Evolutionary conservation across 768 basidiomycete genomes (phyloP).

Genomic region (Psilocybe subaeruginosa): DNA sequence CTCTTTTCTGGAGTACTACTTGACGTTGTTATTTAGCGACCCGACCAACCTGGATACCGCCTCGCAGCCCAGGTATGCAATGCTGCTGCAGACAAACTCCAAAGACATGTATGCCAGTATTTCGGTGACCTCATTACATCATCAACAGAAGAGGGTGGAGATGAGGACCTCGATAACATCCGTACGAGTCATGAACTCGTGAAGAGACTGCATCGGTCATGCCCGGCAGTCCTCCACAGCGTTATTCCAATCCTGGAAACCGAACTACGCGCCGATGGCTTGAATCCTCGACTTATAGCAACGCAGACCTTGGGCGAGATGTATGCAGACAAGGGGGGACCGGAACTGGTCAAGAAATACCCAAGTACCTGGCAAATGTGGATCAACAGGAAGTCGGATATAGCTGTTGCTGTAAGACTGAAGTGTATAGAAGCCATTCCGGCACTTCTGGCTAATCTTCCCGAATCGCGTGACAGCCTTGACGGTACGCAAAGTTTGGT

Average conservation of each 20-base stretch:
- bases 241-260: slow-evolving; percentile 94
- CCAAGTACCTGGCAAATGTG: slow-evolving; percentile 86
- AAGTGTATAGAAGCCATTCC: slow-evolving; percentile 76
- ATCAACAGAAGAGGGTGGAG: slow-evolving; percentile 40
- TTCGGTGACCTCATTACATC: slow-evolving; percentile 83
- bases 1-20: slow-evolving; percentile 1
- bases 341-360: slow-evolving; percentile 79
- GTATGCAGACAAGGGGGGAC: slow-evolving; percentile 77
- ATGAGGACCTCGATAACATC: slow-evolving; percentile 72
- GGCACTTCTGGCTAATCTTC: slow-evolving; percentile 62
- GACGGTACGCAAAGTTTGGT: slow-evolving; percentile 59
- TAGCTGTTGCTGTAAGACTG: slow-evolving; percentile 67
- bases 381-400: slow-evolving; percentile 81
- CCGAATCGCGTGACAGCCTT: slow-evolving; percentile 68
- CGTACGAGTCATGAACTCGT: slow-evolving; percentile 84
- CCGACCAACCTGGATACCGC: slow-evolving; percentile 77
- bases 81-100: slow-evolving; percentile 80
- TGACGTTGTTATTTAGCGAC: slow-evolving; percentile 41
- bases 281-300: slow-evolving; percentile 74
- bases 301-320: slow-evolving; percentile 89
- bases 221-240: slow-evolving; percentile 81
- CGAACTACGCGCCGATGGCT: slow-evolving; percentile 78
- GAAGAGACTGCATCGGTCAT: slow-evolving; percentile 77
- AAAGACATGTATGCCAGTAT: slow-evolving; percentile 88
- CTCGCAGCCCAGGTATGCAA: slow-evolving; percentile 89